phyloP scores from a whole-genome alignment of 2,329 filamentous ascomycete species.

The Pestalotiopsis sp. region DNA sequence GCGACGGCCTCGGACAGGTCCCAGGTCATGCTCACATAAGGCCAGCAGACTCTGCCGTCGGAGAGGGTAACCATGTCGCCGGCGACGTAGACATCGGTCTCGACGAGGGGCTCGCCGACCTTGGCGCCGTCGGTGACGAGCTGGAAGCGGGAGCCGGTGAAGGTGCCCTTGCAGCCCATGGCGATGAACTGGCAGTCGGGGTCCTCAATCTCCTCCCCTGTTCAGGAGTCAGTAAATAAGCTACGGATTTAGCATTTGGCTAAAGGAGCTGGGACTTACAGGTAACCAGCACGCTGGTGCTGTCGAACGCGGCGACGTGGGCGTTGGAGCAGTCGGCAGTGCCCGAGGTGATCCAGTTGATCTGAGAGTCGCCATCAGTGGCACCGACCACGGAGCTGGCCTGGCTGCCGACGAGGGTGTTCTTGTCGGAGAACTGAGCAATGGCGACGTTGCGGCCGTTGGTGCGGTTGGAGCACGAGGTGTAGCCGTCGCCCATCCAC shows the following conservation, averaged over 20 bases:
- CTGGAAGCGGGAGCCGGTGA: slow-evolving; percentile 63
- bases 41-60: slow-evolving; percentile 65
- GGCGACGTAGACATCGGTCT: slow-evolving; percentile 58
- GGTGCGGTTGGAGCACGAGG: slow-evolving; percentile 52
- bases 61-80: slow-evolving; percentile 64
- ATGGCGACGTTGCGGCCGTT: slow-evolving; percentile 63
- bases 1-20: slow-evolving; percentile 36
- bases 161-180: slow-evolving; percentile 62
- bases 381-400: slow-evolving; percentile 57
- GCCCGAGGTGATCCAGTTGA: slow-evolving; percentile 61
- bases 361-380: slow-evolving; percentile 56
- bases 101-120: slow-evolving; percentile 52
- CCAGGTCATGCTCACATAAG: slow-evolving; percentile 61
- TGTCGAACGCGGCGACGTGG: slow-evolving; percentile 50
- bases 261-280: slow-evolving; percentile 34
- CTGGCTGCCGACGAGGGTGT: slow-evolving; percentile 54
- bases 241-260: not conserved
- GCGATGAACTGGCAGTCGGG: slow-evolving; percentile 59
- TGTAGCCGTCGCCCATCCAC: slow-evolving; percentile 63
- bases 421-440: slow-evolving; percentile 59
- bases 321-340: slow-evolving; percentile 54
- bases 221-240: not conserved
- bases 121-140: slow-evolving; percentile 54
- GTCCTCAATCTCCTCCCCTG: slow-evolving; percentile 57
- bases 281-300: slow-evolving; percentile 51